Percentiles rank a stretch among this genome's conserved stretches.
phyloP scores from a whole-genome alignment of 805 yeast species.

The Ogataea angusta region DNA sequence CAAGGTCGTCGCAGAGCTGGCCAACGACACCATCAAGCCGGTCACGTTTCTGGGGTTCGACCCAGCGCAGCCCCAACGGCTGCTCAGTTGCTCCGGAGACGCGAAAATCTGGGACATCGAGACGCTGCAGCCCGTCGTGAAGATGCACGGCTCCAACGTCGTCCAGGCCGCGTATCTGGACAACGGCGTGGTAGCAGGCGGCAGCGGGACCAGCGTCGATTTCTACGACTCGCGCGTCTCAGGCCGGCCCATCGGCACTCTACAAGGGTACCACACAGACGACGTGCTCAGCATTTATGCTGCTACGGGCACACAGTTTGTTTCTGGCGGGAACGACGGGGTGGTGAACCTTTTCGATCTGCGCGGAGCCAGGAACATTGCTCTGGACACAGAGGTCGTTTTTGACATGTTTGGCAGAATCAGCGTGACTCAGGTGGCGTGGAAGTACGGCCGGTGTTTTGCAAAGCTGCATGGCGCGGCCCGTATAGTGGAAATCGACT shows the following conservation, averaged over 20 bases:
- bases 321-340: slow-evolving; percentile 22
- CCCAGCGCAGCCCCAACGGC: slow-evolving; percentile 3
- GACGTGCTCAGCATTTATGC: slow-evolving; percentile 14
- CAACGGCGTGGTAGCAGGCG: slow-evolving; percentile 12
- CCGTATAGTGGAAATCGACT: slow-evolving; percentile 10
- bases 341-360: slow-evolving; percentile 17
- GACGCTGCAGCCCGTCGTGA: not conserved
- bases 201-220: slow-evolving; percentile 12
- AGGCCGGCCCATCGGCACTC: slow-evolving; percentile 6
- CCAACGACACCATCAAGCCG: slow-evolving; percentile 12
- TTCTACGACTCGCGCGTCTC: slow-evolving; percentile 14
- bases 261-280: slow-evolving; percentile 15
- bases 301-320: slow-evolving; percentile 5
- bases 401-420: slow-evolving; percentile 9
- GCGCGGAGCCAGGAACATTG: slow-evolving; percentile 10
- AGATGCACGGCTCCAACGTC: slow-evolving; percentile 2
- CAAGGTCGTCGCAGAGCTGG: slow-evolving; percentile 2
- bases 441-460: slow-evolving; percentile 5
- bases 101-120: slow-evolving; percentile 18
- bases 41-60: slow-evolving; percentile 10
- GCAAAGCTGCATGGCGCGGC: slow-evolving; percentile 15
- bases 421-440: slow-evolving; percentile 14
- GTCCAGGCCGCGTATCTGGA: slow-evolving; percentile 10
- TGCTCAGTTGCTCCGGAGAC: slow-evolving; percentile 17
- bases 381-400: slow-evolving; percentile 15